A percentile compares a stretch with the other conserved stretches of the same genome.
phyloP scores from a whole-genome alignment of 2,329 filamentous ascomycete genomes.

The Ophiostoma ulmi region DNA sequence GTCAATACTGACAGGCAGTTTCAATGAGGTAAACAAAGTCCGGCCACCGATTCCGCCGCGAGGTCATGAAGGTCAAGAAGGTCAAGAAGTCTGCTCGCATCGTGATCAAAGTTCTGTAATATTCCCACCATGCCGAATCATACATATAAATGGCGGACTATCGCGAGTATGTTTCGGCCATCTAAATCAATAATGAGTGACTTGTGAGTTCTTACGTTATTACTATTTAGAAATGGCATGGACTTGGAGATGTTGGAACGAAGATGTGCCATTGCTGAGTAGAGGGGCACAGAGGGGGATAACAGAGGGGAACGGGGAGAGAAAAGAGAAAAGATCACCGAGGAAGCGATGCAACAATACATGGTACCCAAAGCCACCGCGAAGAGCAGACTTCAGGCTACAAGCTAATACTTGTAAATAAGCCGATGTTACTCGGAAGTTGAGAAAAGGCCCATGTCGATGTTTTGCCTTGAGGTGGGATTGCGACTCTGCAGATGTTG shows the following conservation, averaged over 20 bases:
- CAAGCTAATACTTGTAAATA: not conserved
- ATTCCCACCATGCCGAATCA: not conserved
- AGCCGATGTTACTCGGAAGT: not conserved
- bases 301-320: not conserved
- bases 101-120: not conserved
- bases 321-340: not conserved
- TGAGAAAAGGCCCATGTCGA: not conserved
- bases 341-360: conserved; percentile 1
- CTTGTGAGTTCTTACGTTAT: not conserved
- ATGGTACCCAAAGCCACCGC: not conserved
- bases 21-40: too few species aligned
- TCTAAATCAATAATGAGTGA: not conserved
- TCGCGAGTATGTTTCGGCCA: not conserved
- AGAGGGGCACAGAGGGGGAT: not conserved
- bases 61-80: too few species aligned
- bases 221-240: not conserved
- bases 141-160: not conserved
- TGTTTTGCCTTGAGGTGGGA: not conserved
- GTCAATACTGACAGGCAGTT: not conserved
- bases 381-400: too few species aligned
- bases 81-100: not conserved
- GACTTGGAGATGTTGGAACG: not conserved
- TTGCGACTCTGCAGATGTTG: not conserved
- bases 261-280: too few species aligned
- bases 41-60: too few species aligned